A percentile compares a stretch with the other conserved stretches of the same genome.
phyloP scores from a whole-genome alignment of 768 basidiomycete species.

The Lepiota subincarnata region DNA sequence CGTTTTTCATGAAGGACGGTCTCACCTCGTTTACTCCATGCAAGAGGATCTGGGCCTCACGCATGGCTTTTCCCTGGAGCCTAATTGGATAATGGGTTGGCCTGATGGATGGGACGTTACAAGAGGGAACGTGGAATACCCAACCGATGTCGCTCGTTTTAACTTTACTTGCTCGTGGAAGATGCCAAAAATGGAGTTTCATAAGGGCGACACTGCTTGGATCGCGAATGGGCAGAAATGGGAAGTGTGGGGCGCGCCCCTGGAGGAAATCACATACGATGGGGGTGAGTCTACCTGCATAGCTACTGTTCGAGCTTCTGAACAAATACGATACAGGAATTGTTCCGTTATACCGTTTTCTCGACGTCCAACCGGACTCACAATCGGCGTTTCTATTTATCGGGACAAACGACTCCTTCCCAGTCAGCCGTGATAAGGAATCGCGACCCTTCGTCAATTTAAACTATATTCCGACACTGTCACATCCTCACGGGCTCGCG shows the following conservation, averaged over 20 bases:
- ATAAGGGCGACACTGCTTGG: neutral
- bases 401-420: neutral
- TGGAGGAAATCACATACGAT: neutral
- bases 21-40: neutral
- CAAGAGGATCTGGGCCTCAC: neutral
- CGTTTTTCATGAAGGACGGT: neutral
- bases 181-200: neutral
- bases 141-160: neutral
- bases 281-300: neutral
- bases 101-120: neutral
- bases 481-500: neutral
- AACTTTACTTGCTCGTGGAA: neutral
- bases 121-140: neutral
- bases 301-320: neutral
- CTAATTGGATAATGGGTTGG: conserved; percentile 4
- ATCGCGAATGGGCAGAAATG: neutral
- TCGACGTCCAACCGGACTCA: neutral
- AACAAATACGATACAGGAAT: neutral
- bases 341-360: neutral
- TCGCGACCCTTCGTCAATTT: neutral
- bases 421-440: neutral
- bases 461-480: neutral
- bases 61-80: neutral
- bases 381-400: neutral
- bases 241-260: neutral